Base-by-base conservation (phyloP, 495 filamentous ascomycete genomes). In the Neurospora africana region DNA sequence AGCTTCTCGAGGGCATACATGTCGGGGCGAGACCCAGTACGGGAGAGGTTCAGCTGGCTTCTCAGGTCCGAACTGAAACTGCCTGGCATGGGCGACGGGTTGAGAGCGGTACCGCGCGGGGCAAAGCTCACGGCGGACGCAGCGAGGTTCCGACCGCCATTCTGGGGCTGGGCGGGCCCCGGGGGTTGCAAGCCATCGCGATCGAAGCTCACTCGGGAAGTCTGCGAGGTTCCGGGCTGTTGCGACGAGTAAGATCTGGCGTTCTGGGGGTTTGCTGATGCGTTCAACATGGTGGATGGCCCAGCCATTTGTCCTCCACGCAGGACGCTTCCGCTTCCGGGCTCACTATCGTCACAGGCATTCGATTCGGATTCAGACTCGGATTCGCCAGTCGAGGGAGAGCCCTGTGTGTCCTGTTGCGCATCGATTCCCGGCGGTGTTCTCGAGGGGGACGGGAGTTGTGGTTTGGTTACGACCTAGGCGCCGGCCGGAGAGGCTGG, bases 31-130 rank as follows among this genome's bases (percentile, higher is more conserved):
- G 92, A 91, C 10, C 89, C 92, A 19, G 87, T 87, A 74, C 86
- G 88, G 68, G 91, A 90, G 44, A 89, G 86, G 38, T 87, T 84
- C 67, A 85, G 85, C 81, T 92, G 88, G 78, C 90, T 93, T 78
- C 92, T 93, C 71, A 98, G 83, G 67, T 97, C 93, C 11, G 94
- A 89, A 78, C 91, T 97, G 84, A 98, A 98, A 84, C 93, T 97
- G 10, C 95, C 96, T 1, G 95, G 94, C 35, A 89, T 90, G 44
- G 89, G 85, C 15, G 89, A 89, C 33, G 90, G 88, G 72, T 88
- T 89, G 73, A 92, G 79, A 17, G 91, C 91, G 6, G 84, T 80
- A 65, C 87, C 91, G 41, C 91, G 86, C 7, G 89, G 86, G 27
- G 85, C 87, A 76, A 88, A 91, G 30, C 85, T 87, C 65, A 85